Evolutionary conservation across 495 filamentous ascomycete genomes (phyloP).

Genomic region (Xylaria intraflava): DNA sequence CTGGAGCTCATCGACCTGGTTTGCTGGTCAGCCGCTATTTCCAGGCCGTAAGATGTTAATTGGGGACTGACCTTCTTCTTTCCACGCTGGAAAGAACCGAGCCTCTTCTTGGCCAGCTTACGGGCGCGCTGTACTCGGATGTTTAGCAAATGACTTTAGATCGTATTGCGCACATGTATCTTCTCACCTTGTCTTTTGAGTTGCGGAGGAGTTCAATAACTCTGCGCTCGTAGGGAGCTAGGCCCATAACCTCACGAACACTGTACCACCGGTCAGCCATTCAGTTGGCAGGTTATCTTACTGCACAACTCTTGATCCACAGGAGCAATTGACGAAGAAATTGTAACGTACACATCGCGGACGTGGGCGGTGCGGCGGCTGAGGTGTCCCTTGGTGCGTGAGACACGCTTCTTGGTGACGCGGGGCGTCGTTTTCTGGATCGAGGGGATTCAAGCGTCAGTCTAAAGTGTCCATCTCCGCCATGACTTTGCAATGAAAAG

Average conservation of each 20-base stretch:
- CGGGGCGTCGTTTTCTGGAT: slow-evolving; percentile 82
- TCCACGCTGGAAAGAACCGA: slow-evolving; percentile 94
- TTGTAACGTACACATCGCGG: slow-evolving; percentile 31
- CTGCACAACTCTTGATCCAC: neutral
- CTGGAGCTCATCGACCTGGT: slow-evolving; percentile 82
- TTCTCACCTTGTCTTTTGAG: slow-evolving; percentile 75
- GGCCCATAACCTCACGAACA: slow-evolving; percentile 90
- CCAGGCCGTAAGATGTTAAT: neutral
- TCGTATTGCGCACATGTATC: neutral
- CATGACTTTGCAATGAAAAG: slow-evolving; percentile 15
- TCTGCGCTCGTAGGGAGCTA: slow-evolving; percentile 95
- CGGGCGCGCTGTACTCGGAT: slow-evolving; percentile 58
- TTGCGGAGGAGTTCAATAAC: slow-evolving; percentile 98
- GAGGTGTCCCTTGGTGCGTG: slow-evolving; percentile 81
- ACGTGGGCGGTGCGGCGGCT: slow-evolving; percentile 93
- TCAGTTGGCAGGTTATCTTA: neutral
- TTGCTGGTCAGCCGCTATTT: neutral
- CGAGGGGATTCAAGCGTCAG: slow-evolving; percentile 18
- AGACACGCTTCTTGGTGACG: slow-evolving; percentile 78
- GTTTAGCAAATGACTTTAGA: neutral
- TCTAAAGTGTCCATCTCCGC: slow-evolving; percentile 31
- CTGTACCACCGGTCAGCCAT: slow-evolving; percentile 47
- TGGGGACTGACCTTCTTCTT: slow-evolving; percentile 67
- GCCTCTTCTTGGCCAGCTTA: slow-evolving; percentile 99
- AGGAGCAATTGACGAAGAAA: neutral